These are phyloP conservation scores for Cercospora sesami DNA, from an alignment of 2,329 filamentous ascomycete genomes.

Conservation along the genomic window DNA sequence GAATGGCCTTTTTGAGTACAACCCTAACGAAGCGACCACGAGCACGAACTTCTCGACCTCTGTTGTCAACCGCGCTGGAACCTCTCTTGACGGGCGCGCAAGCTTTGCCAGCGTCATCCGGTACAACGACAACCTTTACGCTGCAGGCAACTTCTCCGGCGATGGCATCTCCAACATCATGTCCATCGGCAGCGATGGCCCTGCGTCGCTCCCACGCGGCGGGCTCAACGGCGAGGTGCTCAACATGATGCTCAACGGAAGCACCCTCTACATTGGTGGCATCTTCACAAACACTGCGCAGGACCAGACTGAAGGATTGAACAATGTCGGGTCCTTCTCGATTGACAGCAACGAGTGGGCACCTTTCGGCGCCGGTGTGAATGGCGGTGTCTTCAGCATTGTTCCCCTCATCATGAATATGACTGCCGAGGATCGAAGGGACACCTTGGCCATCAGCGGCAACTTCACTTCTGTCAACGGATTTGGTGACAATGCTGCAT, in stretches of 20 bases:
- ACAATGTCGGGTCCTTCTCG: constrained; percentile 76
- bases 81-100: constrained; percentile 66
- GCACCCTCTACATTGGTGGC: constrained; percentile 76
- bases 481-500: constrained; percentile 63
- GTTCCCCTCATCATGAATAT: constrained; percentile 79
- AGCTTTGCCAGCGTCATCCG: constrained; percentile 66
- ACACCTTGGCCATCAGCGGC: constrained; percentile 76
- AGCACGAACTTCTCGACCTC: constrained; percentile 69
- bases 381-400: constrained; percentile 73
- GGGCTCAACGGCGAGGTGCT: constrained; percentile 80
- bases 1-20: constrained; percentile 88
- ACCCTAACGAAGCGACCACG: constrained; percentile 61
- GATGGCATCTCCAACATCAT: constrained; percentile 72
- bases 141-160: constrained; percentile 82
- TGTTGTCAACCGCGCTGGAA: constrained; percentile 73
- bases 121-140: constrained; percentile 63
- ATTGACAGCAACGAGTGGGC: constrained; percentile 68
- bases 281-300: constrained; percentile 74
- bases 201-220: constrained; percentile 63
- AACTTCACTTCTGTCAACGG: constrained; percentile 71
- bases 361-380: constrained; percentile 79
- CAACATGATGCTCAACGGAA: constrained; percentile 66
- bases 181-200: constrained; percentile 62
- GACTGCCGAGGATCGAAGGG: constrained; percentile 66
- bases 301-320: constrained; percentile 63